Evolutionary conservation across 768 basidiomycete species (phyloP), one percentile per base, ranked within the genome.

Genomic region (Tremella fuciformis): DNA sequence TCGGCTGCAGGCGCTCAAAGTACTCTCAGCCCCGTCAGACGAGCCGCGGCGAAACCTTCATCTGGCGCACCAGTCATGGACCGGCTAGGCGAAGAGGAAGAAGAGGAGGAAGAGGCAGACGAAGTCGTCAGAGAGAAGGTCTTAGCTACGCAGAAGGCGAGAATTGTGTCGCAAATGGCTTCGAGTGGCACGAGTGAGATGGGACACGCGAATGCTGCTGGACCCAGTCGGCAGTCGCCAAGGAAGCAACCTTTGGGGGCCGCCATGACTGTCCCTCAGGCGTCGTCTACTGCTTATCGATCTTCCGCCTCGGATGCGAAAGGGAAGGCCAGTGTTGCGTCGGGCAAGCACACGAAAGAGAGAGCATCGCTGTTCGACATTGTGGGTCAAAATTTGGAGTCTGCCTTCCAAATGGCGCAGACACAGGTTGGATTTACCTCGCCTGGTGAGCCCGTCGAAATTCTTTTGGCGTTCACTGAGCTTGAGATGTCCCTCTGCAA

Each of bases 91-190:
- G 68, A 69, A 24, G 71, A 74, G 82, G 63, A 80, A 69, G 67
- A 81, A 79, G 74, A 55, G 25, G 68, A 73, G 82, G 63, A 80
- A 71, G 63, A 80, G 70, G 80, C 79, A 13, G 78, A 79, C 77
- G 53, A 78, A 79, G 60, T 78, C 34, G 59, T 67, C 52, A 67
- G 82, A 60, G 80, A 78, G 79, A 88, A 90, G 77, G 89, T 91
- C 77, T 79, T 93, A 38, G 91, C 91, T 74, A 84, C 84, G 11
- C 91, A 92, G 78, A 94, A 94, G 78, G 91, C 91, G 49, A 82
- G 91, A 55, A 92, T 94, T 59, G 91, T 94, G 1, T 88, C 89
- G 50, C 89, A 93, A 80, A 93, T 93, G 91, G 89, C 85, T 2
- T 87, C 61, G 38, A 59, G 51, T 44, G 34, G 46, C 87, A 21